Conservation (phyloP, 805 yeast genomes). For the Spathaspora hagerdaliae region DNA sequence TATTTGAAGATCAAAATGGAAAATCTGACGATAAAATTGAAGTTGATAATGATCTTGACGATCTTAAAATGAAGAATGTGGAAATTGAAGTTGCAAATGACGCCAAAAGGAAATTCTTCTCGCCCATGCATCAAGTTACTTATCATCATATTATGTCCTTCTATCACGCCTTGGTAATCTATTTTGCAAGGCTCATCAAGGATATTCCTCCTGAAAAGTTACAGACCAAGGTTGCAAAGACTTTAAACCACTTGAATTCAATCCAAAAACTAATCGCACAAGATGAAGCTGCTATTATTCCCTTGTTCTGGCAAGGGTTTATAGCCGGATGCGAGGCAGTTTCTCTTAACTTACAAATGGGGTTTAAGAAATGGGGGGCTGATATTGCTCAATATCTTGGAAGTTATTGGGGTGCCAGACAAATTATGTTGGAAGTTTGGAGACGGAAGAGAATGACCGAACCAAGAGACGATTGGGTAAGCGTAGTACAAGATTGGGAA, state of each 20-base stretch:
- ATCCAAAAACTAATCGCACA: slow-evolving; percentile 55
- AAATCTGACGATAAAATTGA: not conserved
- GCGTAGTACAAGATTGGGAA: slow-evolving; percentile 79
- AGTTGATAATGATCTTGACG: slow-evolving; percentile 6
- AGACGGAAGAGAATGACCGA: slow-evolving; percentile 60
- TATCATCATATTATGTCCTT: slow-evolving; percentile 80
- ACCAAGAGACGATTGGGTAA: slow-evolving; percentile 67
- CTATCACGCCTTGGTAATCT: slow-evolving; percentile 66
- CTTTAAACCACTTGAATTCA: slow-evolving; percentile 59
- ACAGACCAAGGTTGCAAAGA: slow-evolving; percentile 59
- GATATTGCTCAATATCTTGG: slow-evolving; percentile 55
- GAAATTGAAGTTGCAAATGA: slow-evolving; percentile 9
- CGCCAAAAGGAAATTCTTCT: slow-evolving; percentile 30
- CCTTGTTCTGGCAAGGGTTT: slow-evolving; percentile 86
- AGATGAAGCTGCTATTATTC: slow-evolving; percentile 59
- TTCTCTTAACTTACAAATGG: slow-evolving; percentile 52
- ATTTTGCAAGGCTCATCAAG: slow-evolving; percentile 62
- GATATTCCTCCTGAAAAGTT: slow-evolving; percentile 50
- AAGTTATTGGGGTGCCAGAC: slow-evolving; percentile 82
- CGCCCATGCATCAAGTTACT: slow-evolving; percentile 65
- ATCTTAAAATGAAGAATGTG: slow-evolving; percentile 4
- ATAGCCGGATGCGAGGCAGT: slow-evolving; percentile 81
- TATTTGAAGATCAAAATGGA: slow-evolving; percentile 29
- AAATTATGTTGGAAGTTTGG: slow-evolving; percentile 85
- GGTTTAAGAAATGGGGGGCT: slow-evolving; percentile 73